phyloP scores from a whole-genome alignment of 495 filamentous ascomycete species.

The Xylaria bambusicola region DNA sequence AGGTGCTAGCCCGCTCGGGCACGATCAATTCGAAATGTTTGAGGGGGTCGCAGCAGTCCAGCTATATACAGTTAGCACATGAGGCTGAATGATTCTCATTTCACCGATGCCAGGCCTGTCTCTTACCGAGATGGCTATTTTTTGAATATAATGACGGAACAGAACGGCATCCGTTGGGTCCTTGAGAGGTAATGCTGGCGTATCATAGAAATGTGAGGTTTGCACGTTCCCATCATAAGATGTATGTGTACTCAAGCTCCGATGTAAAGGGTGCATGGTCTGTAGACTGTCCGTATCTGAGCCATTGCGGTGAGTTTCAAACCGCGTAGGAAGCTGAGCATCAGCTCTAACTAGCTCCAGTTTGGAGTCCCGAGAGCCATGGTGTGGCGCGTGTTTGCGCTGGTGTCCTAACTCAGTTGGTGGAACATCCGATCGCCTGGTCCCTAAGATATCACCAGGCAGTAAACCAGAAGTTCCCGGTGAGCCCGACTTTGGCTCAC shows the following conservation, averaged over 20 bases:
- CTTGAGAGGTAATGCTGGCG: conserved; percentile 38
- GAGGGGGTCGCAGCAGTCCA: conserved; percentile 59
- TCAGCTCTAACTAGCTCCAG: not conserved
- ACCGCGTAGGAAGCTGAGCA: not conserved
- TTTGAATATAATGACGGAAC: conserved; percentile 51
- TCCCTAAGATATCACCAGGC: not conserved
- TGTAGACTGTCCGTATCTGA: not conserved
- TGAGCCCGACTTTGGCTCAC: conserved; percentile 15
- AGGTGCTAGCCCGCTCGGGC: conserved; percentile 50
- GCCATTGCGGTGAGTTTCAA: not conserved
- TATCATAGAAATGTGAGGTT: conserved; percentile 9
- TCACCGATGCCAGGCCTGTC: not conserved
- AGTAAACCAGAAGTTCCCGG: conserved; percentile 1
- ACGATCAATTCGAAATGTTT: conserved; percentile 57
- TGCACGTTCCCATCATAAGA: conserved; percentile 3
- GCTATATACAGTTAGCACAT: conserved; percentile 35
- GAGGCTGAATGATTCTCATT: not conserved
- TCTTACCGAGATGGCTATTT: conserved; percentile 52
- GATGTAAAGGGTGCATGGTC: not conserved
- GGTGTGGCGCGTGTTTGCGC: not conserved
- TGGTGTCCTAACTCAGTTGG: not conserved
- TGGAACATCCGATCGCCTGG: not conserved
- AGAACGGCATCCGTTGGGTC: conserved; percentile 42
- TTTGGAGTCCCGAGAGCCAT: not conserved
- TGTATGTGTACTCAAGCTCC: conserved; percentile 5